A percentile compares a stretch with the other conserved stretches of the same genome.
Evolutionary conservation across 2,329 filamentous ascomycete species (phyloP).

Genomic region (Penicillium sumatraense): DNA sequence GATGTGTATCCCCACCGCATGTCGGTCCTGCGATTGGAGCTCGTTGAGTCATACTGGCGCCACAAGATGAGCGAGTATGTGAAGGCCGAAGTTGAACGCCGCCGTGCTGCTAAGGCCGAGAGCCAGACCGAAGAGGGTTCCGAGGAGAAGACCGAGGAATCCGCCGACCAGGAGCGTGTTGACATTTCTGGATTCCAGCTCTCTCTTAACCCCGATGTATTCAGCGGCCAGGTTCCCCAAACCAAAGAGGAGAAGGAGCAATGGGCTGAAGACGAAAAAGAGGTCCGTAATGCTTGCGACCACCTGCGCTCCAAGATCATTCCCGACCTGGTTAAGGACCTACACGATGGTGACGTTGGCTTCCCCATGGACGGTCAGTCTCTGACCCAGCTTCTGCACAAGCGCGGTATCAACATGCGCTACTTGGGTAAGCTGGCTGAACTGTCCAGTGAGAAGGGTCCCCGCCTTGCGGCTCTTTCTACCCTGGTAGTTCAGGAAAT

Average conservation of each 20-base stretch:
- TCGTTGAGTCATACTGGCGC: conserved; percentile 84
- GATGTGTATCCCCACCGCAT: conserved; percentile 88
- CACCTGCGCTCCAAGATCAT: conserved; percentile 78
- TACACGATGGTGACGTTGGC: conserved; percentile 89
- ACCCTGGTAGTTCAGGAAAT: conserved; percentile 87
- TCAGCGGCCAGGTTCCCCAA: conserved; percentile 88
- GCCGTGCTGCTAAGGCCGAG: conserved; percentile 52
- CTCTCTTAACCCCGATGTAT: conserved; percentile 91
- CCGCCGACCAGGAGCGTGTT: conserved; percentile 66
- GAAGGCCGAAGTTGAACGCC: conserved; percentile 73
- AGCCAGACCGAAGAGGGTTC: conserved; percentile 38
- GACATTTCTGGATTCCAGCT: conserved; percentile 88
- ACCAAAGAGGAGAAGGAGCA: conserved; percentile 87
- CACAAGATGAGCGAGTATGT: conserved; percentile 89
- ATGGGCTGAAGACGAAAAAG: conserved; percentile 80
- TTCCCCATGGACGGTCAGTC: conserved; percentile 99
- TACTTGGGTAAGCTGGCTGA: conserved; percentile 87
- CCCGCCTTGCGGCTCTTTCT: conserved; percentile 75
- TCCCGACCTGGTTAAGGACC: conserved; percentile 81
- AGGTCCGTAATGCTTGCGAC: conserved; percentile 81
- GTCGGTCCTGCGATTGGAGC: conserved; percentile 88
- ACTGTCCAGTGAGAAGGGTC: conserved; percentile 68
- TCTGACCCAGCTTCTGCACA: conserved; percentile 84
- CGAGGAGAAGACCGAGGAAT: conserved; percentile 48
- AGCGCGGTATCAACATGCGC: conserved; percentile 94